A percentile compares a stretch with the other conserved stretches of the same genome.
phyloP scores from a whole-genome alignment of 441 rosid genomes.

The Geranium incanum region DNA sequence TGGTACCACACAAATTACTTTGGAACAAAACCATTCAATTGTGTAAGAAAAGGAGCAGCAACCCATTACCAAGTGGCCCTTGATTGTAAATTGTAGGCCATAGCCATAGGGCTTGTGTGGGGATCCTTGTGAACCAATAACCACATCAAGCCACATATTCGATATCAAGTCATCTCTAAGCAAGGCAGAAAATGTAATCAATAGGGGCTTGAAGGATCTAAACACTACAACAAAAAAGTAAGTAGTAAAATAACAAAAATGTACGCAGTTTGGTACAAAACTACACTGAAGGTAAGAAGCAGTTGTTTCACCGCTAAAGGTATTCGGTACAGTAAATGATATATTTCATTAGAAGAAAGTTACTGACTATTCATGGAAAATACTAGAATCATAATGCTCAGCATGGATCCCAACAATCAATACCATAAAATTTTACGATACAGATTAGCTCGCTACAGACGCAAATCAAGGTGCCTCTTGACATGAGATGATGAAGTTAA shows the following conservation, averaged over 20 bases:
- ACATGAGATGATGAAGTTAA: no score
- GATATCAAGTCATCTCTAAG: no score
- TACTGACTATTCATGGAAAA: background rate
- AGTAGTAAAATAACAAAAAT: background rate
- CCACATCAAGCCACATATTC: no score
- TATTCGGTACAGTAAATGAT: no score
- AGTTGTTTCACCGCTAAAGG: background rate
- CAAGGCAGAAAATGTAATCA: background rate
- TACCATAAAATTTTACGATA: background rate
- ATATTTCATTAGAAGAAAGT: background rate
- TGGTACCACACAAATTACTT: conserved; percentile 1
- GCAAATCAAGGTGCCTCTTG: no score
- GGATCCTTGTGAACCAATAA: no score
- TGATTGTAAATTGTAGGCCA: no score
- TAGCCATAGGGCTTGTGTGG: no score
- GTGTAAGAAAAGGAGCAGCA: background rate
- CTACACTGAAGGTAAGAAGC: background rate
- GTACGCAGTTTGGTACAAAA: background rate
- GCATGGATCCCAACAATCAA: background rate
- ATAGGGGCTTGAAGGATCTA: background rate
- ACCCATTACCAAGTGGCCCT: background rate
- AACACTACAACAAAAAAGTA: background rate
- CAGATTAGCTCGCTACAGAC: background rate
- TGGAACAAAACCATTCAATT: conserved; percentile 2
- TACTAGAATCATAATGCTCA: background rate